Conservation (phyloP, 2,329 filamentous ascomycete genomes). For the Biscogniauxia mediterranea region DNA sequence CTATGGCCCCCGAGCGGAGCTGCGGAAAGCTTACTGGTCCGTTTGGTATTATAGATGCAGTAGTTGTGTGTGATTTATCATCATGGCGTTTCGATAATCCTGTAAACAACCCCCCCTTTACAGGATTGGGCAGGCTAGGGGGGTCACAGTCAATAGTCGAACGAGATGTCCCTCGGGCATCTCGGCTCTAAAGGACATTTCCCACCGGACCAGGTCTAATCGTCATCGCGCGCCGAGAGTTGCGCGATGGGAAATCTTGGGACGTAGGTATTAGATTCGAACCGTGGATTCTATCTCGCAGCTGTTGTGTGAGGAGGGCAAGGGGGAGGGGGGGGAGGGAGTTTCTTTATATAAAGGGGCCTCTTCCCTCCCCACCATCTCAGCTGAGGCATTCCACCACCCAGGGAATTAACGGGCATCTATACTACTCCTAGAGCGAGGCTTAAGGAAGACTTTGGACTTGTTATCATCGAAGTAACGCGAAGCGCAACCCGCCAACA, state of each 20-base stretch:
- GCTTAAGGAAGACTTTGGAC: constrained; percentile 6
- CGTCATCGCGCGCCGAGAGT: constrained; percentile 3
- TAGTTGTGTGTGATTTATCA: constrained; percentile 18
- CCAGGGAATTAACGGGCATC: background rate
- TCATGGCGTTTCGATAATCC: constrained; percentile 8
- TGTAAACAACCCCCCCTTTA: background rate
- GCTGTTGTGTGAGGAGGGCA: background rate
- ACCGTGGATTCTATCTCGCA: background rate
- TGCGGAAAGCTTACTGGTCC: constrained; percentile 10
- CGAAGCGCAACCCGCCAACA: background rate
- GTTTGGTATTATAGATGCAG: constrained; percentile 1
- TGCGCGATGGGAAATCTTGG: constrained; percentile 4
- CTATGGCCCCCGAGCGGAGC: background rate
- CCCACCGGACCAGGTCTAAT: background rate
- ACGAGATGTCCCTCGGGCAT: constrained; percentile 9
- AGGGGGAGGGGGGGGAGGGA: no score
- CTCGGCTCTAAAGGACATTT: constrained; percentile 14
- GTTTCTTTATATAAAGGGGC: background rate
- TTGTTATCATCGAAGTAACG: constrained; percentile 4
- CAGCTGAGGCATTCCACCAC: background rate
- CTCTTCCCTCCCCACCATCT: background rate
- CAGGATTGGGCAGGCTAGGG: constrained; percentile 6
- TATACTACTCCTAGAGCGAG: background rate
- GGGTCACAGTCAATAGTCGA: constrained; percentile 11
- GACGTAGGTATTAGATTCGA: background rate